Evolutionary conservation across 2,329 filamentous ascomycete genomes (phyloP), one percentile per base, ranked within the genome.

Genomic region (Ophiocordyceps camponoti-floridani): DNA sequence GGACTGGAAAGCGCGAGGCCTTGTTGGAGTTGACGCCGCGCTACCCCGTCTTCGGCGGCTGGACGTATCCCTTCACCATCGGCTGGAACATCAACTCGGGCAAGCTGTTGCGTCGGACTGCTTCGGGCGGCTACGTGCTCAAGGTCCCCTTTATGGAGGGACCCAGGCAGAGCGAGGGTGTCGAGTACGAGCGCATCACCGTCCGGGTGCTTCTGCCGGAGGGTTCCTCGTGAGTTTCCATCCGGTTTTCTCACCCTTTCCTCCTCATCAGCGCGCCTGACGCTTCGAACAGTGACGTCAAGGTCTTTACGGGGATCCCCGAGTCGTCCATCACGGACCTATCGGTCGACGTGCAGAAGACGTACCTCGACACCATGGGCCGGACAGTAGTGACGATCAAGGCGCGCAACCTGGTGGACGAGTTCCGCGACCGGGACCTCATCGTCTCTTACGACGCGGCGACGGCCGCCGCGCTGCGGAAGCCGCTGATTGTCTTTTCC

Each of bases 21-120:
- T 67, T 82, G 40, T 73, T 98, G 27, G 88, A 95, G 62, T 72
- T 95, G 50, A 91, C 88, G 70, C 91, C 91, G 18, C 78, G 91
- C 44, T 98, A 94, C 62, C 91, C 91, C n/a, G 62, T 98, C 23
- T 98, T 95, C 56, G 91, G 91, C 48, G 87, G 85, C 48, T 98
- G 91, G 91, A 94, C 94, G 64, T 96, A 95, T 64, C 91, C 84
- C 51, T 98, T 96, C 69, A 85, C 83, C 47, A 79, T 96, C 46
- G 91, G 91, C 52, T 98, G 91, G 91, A 93, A 96, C 66, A 80
- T 84, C 44, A 78, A 94, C 52, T 71, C 93, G 27, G 77, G 77
- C 55, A 76, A 75, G 46, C 91, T 84, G 60, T 60, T 98, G 51
- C 79, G 85, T 54, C 75, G 69, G 53, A 69, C 74, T 40, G 65